Base-by-base conservation (phyloP, 2,329 filamentous ascomycete genomes). In the Acephala macrosclerotiorum region DNA sequence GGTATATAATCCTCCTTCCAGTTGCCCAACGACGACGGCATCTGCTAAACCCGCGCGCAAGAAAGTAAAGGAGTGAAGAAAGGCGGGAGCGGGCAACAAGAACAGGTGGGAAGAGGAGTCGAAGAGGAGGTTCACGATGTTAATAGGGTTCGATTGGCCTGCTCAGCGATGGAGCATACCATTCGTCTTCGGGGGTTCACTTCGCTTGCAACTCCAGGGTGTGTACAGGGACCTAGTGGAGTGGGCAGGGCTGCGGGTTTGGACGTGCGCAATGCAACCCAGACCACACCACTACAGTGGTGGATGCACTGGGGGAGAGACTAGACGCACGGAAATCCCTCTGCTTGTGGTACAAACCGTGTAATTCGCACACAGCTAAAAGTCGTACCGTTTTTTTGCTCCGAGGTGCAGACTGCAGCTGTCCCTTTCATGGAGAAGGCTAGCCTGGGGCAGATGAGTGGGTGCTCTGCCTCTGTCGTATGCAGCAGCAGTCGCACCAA, bases 61-160 rank as follows among this genome's bases (percentile, higher is more conserved):
- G 40, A 53, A 29, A 49, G 35, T 1, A 36, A 55, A 58, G 33
- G 40, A 56, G 4, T 18, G 53, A 55, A 26, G 29, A 1, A 26
- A 35, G 29, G 55, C n/a, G 38, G 49, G 22, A 35, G 51, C n/a
- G 49, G 35, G 36, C 55, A 57, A 25, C 20, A 57, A 61, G 62
- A 53, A n/a, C n/a, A n/a, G 45, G 26, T 38, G 18, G 26, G 49
- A 63, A 58, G 33, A 62, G 60, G 36, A 29, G 53, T 58, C 38
- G 36, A 47, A 64, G 61, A 61, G 63, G 66, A 68, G 55, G 66
- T 66, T 70, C 64, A 68, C 63, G 66, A 70, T 72, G 66, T 58
- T 70, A 70, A 71, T 66, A 64, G 45, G 56, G 56, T 65, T n/a
- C n/a, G n/a, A 68, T 61, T 63, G 58, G 63, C 61, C 57, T 58